Conservation (phyloP, 306 rosid genomes). For the Trichosanthes cucumerina region DNA sequence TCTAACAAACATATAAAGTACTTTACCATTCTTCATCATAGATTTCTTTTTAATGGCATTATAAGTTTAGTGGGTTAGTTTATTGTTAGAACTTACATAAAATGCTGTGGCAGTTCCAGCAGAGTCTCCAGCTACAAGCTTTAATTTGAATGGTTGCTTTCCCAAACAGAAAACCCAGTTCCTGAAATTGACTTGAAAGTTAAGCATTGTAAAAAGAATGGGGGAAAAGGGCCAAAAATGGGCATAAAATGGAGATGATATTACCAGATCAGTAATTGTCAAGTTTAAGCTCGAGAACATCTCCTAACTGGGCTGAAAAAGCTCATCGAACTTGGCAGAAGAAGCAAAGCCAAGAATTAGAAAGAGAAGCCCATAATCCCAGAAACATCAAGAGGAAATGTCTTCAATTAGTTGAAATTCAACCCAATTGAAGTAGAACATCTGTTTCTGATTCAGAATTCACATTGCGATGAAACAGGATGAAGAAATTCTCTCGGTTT, state of each 20-base stretch:
- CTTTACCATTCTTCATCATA: too few relatives aligned
- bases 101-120: conserved; percentile 95
- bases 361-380: conserved; percentile 25
- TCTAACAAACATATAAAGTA: too few relatives aligned
- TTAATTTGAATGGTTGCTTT: conserved; percentile 63
- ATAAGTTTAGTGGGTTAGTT: neutral
- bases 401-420: neutral
- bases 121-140: conserved; percentile 87
- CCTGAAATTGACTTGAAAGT: conserved; percentile 32
- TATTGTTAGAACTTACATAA: conserved; percentile 43
- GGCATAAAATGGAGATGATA: neutral
- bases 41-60: too few relatives aligned
- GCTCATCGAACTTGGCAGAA: conserved; percentile 65
- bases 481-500: neutral
- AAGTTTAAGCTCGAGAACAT: conserved; percentile 59
- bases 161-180: conserved; percentile 94
- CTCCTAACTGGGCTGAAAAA: conserved; percentile 79
- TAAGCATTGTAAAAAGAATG: neutral
- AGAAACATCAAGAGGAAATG: conserved; percentile 14
- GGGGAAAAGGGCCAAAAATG: neutral
- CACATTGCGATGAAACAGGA: neutral
- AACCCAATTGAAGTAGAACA: neutral
- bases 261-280: conserved; percentile 79
- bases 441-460: neutral
- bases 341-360: conserved; percentile 31